Conservation (phyloP, 345 rosid genomes). For the Fremontodendron californicum region DNA sequence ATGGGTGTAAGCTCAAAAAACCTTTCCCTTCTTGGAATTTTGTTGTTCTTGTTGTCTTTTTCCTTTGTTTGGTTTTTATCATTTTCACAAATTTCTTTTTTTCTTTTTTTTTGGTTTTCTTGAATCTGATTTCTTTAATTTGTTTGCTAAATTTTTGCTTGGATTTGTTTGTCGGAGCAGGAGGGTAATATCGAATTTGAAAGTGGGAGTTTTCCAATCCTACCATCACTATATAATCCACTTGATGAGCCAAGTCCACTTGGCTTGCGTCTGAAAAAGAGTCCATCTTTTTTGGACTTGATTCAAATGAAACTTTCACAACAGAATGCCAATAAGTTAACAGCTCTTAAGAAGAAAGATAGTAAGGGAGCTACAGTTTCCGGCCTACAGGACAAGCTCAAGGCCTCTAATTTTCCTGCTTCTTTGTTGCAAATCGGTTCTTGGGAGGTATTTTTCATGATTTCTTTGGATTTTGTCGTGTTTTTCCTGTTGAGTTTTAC, state of each 20-base stretch:
- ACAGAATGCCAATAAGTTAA: conserved; percentile 18
- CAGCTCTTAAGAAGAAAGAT: conserved; percentile 20
- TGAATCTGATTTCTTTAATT: not conserved
- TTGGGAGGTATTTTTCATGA: conserved; percentile 55
- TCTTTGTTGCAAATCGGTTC: conserved; percentile 52
- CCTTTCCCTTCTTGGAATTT: not conserved
- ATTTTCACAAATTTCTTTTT: no score
- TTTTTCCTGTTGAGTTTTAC: not conserved
- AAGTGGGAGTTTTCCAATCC: conserved; percentile 5
- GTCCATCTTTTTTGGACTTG: no score
- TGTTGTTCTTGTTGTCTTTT: not conserved
- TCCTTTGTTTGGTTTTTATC: not conserved
- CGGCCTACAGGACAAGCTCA: conserved; percentile 41
- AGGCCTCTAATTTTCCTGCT: conserved; percentile 68
- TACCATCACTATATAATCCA: conserved; percentile 29
- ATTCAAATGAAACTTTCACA: conserved; percentile 62
- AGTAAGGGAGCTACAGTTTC: conserved; percentile 17
- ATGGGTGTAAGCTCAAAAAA: not conserved
- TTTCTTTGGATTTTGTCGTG: not conserved
- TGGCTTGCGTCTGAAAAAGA: no score
- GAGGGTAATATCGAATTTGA: not conserved
- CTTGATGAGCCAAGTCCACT: no score
- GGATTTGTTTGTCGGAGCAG: not conserved
- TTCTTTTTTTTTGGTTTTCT: not conserved
- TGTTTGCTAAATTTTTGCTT: not conserved